Base-by-base conservation (phyloP, 2,329 filamentous ascomycete species). In the Fusarium euwallaceae region DNA sequence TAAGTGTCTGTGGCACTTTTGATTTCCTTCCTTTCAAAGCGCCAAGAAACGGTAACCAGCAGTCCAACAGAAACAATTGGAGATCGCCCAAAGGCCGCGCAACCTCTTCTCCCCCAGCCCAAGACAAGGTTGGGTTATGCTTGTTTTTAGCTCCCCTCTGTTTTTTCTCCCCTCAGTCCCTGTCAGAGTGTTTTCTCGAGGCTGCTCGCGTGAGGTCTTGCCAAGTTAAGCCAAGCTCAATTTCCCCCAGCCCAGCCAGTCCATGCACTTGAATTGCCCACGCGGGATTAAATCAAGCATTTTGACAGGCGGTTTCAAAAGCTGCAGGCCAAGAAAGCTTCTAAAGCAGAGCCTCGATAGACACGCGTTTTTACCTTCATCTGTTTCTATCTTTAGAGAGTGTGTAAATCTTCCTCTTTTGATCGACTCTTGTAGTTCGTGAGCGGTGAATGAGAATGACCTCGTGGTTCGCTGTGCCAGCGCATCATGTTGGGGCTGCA, bases 311-410 rank as follows among this genome's bases (percentile, higher is more conserved):
- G 6, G 36, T 41, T 43, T 29, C 5, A 10, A 64, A 24, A 63
- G 65, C 68, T 74, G 71, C 68, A 69, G 24, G 69, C 41, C 36
- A 24, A 66, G 32, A 48, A 22, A 27, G 6, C 32, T 56, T 22
- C 11, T 16, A 51, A 16, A 51, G 51, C 72, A 63, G 59, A 74
- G 72, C 72, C 72, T 74, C 72, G n/a, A 22, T 72, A 66, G 65
- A 60, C 69, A 74, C 72, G 72, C 72, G 72, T 74, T 67, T 41
- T 16, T 45, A 37, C 56, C 14, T 48, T 58, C 24, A 37, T 66
- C 12, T 58, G 24, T 2, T 43, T 71, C 43, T 63, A 56, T 63
- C 45, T 70, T 74, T 74, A 58, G 68, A 55, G 45, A 22, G 6
- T 4, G 68, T 48, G 41, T 8, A 45, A 45, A 24, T 22, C n/a